Percentiles rank a stretch among this genome's conserved stretches.
These are phyloP conservation scores for Coemansia sp. DNA, from an alignment of 192 early-diverging fungal genomes.

Conservation along the genomic window DNA sequence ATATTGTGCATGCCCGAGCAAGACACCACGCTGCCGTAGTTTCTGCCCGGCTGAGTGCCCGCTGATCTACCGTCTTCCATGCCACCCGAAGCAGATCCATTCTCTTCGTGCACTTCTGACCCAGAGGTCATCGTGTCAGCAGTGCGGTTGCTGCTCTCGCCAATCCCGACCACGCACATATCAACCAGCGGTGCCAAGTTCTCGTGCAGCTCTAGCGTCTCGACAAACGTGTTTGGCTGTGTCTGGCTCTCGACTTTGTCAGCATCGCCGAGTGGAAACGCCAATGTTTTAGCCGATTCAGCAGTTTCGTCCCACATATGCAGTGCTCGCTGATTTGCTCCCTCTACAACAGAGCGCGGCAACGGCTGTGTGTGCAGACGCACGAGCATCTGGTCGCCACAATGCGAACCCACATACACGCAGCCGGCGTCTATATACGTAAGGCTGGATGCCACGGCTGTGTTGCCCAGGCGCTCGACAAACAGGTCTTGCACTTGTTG, in stretches of 20 bases:
- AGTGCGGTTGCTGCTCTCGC: constrained; percentile 21
- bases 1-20: constrained; percentile 77
- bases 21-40: constrained; percentile 71
- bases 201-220: constrained; percentile 60
- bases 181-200: constrained; percentile 86
- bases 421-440: constrained; percentile 66
- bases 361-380: constrained; percentile 57
- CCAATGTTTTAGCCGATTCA: background rate
- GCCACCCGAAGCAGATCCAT: constrained; percentile 42
- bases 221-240: constrained; percentile 54
- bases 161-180: constrained; percentile 79
- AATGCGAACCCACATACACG: constrained; percentile 82
- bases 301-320: background rate
- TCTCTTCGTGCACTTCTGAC: constrained; percentile 1
- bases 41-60: background rate
- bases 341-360: constrained; percentile 1
- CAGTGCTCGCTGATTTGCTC: background rate
- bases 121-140: background rate
- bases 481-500: constrained; percentile 32
- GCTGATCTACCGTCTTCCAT: constrained; percentile 13
- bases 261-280: constrained; percentile 9
- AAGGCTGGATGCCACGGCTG: constrained; percentile 61
- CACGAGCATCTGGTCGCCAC: constrained; percentile 80
- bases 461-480: constrained; percentile 52
- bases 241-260: background rate